These are phyloP conservation scores for Mycosarcoma maydis DNA, from an alignment of 1,284 basidiomycete species.

Conservation along the genomic window DNA sequence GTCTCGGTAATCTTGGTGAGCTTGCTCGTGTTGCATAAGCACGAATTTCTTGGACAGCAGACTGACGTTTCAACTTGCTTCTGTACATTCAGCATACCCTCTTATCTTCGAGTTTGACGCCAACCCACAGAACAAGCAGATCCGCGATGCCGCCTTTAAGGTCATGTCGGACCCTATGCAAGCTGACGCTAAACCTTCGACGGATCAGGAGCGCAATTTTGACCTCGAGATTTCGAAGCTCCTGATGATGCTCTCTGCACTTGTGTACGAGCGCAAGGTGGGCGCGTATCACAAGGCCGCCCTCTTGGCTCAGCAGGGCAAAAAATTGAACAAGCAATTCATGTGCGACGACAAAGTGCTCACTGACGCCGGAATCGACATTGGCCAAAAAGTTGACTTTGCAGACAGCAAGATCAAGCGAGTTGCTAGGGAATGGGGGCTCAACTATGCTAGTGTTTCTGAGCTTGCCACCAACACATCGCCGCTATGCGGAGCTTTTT, in stretches of 20 bases:
- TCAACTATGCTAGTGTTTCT: slow-evolving; percentile 42
- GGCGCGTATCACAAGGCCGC: slow-evolving; percentile 24
- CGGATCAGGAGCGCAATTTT: slow-evolving; percentile 41
- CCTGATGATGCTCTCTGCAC: slow-evolving; percentile 39
- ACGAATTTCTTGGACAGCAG: too few relatives aligned
- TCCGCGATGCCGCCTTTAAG: slow-evolving; percentile 55
- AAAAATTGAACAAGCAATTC: slow-evolving; percentile 18
- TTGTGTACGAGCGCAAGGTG: slow-evolving; percentile 44
- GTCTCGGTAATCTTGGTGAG: slow-evolving; percentile 39
- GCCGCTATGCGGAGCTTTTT: slow-evolving; percentile 45
- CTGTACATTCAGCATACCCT: slow-evolving; percentile 58
- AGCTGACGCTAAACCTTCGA: slow-evolving; percentile 19
- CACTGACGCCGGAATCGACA: slow-evolving; percentile 18
- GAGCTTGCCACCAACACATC: slow-evolving; percentile 48
- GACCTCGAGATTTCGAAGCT: slow-evolving; percentile 49
- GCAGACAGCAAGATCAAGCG: slow-evolving; percentile 37
- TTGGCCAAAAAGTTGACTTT: slow-evolving; percentile 14
- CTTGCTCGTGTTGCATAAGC: background rate
- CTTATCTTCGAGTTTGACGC: slow-evolving; percentile 62
- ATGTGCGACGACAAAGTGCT: slow-evolving; percentile 9
- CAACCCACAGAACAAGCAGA: slow-evolving; percentile 42
- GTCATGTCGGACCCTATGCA: slow-evolving; percentile 46
- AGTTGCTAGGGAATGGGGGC: slow-evolving; percentile 44
- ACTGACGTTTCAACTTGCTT: background rate
- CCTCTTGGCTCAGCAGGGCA: slow-evolving; percentile 1